These are phyloP conservation scores for Penicillium sp. DNA, from an alignment of 2,329 filamentous ascomycete species.

Conservation along the genomic window DNA sequence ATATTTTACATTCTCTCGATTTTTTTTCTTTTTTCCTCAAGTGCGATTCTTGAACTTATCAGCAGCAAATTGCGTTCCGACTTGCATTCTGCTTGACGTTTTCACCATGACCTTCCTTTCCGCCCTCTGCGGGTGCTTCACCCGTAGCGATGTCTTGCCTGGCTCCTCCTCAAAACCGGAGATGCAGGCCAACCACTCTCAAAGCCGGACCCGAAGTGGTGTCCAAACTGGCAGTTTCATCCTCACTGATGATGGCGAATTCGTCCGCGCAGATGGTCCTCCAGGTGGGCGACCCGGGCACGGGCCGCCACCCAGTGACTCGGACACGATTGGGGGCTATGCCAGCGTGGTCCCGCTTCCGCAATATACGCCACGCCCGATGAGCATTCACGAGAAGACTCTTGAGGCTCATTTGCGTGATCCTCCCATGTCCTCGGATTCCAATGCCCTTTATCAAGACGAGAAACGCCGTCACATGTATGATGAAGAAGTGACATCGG, in stretches of 20 bases:
- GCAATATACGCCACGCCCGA: slow-evolving; percentile 46
- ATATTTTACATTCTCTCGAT: neutral
- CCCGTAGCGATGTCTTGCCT: slow-evolving; percentile 16
- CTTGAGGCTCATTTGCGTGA: slow-evolving; percentile 41
- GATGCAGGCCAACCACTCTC: slow-evolving; percentile 16
- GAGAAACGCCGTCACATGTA: slow-evolving; percentile 39
- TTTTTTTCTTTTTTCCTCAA: neutral
- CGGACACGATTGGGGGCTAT: slow-evolving; percentile 35
- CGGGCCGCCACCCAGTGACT: slow-evolving; percentile 27
- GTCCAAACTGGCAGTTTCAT: slow-evolving; percentile 29
- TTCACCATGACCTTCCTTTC: slow-evolving; percentile 31
- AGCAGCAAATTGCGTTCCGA: neutral
- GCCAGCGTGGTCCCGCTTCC: slow-evolving; percentile 42
- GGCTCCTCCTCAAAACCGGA: slow-evolving; percentile 12
- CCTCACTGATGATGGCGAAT: slow-evolving; percentile 23
- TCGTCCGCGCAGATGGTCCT: slow-evolving; percentile 20
- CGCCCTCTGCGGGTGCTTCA: slow-evolving; percentile 32
- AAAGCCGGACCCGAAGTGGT: slow-evolving; percentile 12
- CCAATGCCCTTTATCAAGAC: slow-evolving; percentile 26
- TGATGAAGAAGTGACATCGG: slow-evolving; percentile 41
- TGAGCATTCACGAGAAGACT: slow-evolving; percentile 46
- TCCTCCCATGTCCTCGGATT: slow-evolving; percentile 32
- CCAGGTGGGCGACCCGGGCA: slow-evolving; percentile 13
- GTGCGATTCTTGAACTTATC: neutral
- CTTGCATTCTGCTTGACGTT: neutral